Evolutionary conservation across 306 rosid genomes (phyloP).

Genomic region (Nissolia schottii): DNA sequence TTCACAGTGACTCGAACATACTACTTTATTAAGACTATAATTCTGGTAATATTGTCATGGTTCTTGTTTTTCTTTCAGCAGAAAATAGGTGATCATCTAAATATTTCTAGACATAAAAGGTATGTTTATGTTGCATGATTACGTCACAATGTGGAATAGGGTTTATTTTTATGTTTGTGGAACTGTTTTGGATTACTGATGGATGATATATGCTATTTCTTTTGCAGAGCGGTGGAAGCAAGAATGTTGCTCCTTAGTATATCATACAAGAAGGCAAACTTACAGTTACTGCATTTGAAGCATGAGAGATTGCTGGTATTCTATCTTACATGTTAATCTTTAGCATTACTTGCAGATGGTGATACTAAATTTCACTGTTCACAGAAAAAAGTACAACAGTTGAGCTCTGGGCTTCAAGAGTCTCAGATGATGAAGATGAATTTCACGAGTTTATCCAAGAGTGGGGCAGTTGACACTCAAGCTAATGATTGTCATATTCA

Average conservation of each 20-base stretch:
- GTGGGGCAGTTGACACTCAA: slow-evolving; percentile 29
- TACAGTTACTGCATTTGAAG: slow-evolving; percentile 59
- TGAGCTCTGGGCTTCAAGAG: slow-evolving; percentile 63
- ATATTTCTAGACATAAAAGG: slow-evolving; percentile 54
- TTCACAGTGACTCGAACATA: neutral
- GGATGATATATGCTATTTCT: slow-evolving; percentile 30
- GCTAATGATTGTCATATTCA: slow-evolving; percentile 31
- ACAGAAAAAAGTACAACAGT: slow-evolving; percentile 55
- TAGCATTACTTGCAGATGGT: slow-evolving; percentile 17
- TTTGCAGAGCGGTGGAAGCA: slow-evolving; percentile 57
- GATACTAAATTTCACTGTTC: slow-evolving; percentile 23
- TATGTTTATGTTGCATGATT: slow-evolving; percentile 25
- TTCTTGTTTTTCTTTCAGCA: slow-evolving; percentile 37
- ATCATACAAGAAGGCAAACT: slow-evolving; percentile 63
- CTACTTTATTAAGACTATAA: slow-evolving; percentile 16
- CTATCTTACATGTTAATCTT: slow-evolving; percentile 23
- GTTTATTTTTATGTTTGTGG: slow-evolving; percentile 15
- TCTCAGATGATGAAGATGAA: slow-evolving; percentile 52
- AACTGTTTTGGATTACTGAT: slow-evolving; percentile 18
- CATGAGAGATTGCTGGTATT: slow-evolving; percentile 61
- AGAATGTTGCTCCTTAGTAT: slow-evolving; percentile 47
- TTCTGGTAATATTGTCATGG: slow-evolving; percentile 18
- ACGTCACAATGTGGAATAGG: neutral
- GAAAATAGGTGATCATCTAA: slow-evolving; percentile 29
- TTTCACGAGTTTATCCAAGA: slow-evolving; percentile 28